Base-by-base conservation (phyloP, 306 rosid genomes). In the Prunus mongolica region DNA sequence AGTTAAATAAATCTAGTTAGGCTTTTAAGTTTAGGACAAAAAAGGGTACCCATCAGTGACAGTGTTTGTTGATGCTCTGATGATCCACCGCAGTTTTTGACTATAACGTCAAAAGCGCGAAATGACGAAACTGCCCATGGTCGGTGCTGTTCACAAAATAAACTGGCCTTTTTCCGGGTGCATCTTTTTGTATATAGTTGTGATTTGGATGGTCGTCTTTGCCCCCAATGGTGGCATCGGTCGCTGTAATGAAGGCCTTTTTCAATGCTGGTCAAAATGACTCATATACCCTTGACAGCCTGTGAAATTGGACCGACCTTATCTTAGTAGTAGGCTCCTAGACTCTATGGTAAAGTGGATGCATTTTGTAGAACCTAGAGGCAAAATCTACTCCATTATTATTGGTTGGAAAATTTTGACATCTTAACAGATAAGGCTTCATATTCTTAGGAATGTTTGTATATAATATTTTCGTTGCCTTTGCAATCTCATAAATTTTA, bases 61-160 rank as follows among this genome's bases (percentile, higher is more conserved):
- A 45, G 12, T 19, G 25, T 1, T n/a, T 1, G 24, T 56, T 34
- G 38, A 56, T 56, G 54, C 51, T 44, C n/a, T 67, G 27, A 38
- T 24, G 9, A 82, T 78, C 84, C 72, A 75, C 90, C 61, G 90
- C 86, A 20, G 58, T 57, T 50, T 84, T 86, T 82, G 90, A 84
- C 88, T 80, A 74, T 76, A 71, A 27, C 73, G 79, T 51, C 79
- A 46, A 79, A 79, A 79, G 45, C 56, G 47, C 20, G 41, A 15
- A 71, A 73, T 80, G 80, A 83, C 97, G 69, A 70, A 68, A 78
- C 77, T 64, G 65, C 51, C 91, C 85, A 76, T 27, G 32, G 12
- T 60, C 19, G 64, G 63, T 32, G 74, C 41, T 79, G 72, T 60
- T 67, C 19, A 15, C 16, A 9, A 9, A 13, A 32, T 8, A 4